A percentile compares a stretch with the other conserved stretches of the same genome.
Evolutionary conservation across 768 basidiomycete genomes (phyloP).

Genomic region (Amanita thiersii): DNA sequence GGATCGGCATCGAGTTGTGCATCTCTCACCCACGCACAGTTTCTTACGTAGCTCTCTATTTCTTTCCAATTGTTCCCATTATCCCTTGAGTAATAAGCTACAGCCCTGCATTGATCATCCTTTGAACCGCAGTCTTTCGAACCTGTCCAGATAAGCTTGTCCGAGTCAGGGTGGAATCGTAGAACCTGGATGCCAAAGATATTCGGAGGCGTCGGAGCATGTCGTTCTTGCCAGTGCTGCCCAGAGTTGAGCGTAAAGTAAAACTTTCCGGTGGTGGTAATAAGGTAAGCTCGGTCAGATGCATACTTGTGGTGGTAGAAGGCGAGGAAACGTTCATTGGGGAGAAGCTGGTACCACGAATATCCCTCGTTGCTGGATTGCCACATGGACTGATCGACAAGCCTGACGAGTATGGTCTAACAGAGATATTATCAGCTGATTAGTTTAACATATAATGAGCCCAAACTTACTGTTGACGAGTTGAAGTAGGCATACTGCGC

Average conservation of each 20-base stretch:
- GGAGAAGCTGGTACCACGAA: constrained; percentile 67
- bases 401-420: constrained; percentile 77
- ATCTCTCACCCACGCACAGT: constrained; percentile 91
- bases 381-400: constrained; percentile 76
- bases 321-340: constrained; percentile 60
- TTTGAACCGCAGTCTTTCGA: constrained; percentile 50
- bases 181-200: constrained; percentile 67
- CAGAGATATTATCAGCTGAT: constrained; percentile 8
- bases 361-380: constrained; percentile 95
- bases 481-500: constrained; percentile 82
- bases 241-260: constrained; percentile 86
- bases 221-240: constrained; percentile 49
- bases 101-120: constrained; percentile 53
- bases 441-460: background rate
- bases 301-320: constrained; percentile 84
- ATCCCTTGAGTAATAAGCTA: constrained; percentile 66
- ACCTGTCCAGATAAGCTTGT: constrained; percentile 88
- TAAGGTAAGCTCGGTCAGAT: constrained; percentile 80
- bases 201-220: constrained; percentile 70
- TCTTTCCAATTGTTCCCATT: constrained; percentile 71
- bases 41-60: constrained; percentile 81
- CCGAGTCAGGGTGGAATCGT: constrained; percentile 82
- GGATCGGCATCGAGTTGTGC: constrained; percentile 70
- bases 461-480: constrained; percentile 50
- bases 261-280: constrained; percentile 57